Conservation (phyloP, 495 filamentous ascomycete genomes). For the Neurospora sublineolata region DNA sequence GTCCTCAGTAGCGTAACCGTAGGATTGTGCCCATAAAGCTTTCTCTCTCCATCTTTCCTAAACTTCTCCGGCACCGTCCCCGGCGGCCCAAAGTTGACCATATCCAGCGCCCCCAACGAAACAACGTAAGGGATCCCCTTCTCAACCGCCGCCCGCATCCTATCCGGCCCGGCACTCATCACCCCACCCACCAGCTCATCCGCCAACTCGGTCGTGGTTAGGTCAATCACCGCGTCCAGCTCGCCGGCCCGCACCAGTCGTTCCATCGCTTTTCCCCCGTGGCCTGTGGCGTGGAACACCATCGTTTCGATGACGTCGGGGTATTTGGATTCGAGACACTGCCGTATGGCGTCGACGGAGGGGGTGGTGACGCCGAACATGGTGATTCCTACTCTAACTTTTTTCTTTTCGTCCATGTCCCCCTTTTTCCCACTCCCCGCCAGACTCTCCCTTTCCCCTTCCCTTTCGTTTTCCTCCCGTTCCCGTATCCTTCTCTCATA, state of each 20-base stretch:
- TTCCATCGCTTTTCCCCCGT: slow-evolving; percentile 58
- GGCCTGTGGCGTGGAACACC: slow-evolving; percentile 59
- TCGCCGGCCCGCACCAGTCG: slow-evolving; percentile 39
- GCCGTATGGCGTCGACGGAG: slow-evolving; percentile 38
- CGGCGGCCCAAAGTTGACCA: slow-evolving; percentile 54
- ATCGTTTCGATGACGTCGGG: slow-evolving; percentile 39
- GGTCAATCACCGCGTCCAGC: slow-evolving; percentile 52
- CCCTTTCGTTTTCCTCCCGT: neutral
- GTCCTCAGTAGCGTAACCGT: slow-evolving; percentile 55
- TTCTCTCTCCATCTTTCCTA: slow-evolving; percentile 16
- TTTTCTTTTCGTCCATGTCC: slow-evolving; percentile 1
- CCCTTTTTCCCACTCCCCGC: neutral
- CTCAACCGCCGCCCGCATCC: slow-evolving; percentile 43
- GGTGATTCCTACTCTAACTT: slow-evolving; percentile 46
- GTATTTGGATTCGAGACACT: slow-evolving; percentile 27
- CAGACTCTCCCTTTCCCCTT: neutral
- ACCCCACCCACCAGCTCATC: slow-evolving; percentile 52
- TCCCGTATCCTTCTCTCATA: slow-evolving; percentile 21
- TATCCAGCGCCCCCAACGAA: slow-evolving; percentile 54
- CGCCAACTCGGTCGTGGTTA: slow-evolving; percentile 58
- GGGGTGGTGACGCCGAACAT: slow-evolving; percentile 71
- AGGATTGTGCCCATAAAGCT: slow-evolving; percentile 53
- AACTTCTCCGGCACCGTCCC: slow-evolving; percentile 43
- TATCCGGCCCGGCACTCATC: slow-evolving; percentile 40
- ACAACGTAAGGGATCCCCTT: slow-evolving; percentile 50